These are phyloP conservation scores for Diaporthe destruens DNA, from an alignment of 2,329 filamentous ascomycete genomes.

Conservation along the genomic window DNA sequence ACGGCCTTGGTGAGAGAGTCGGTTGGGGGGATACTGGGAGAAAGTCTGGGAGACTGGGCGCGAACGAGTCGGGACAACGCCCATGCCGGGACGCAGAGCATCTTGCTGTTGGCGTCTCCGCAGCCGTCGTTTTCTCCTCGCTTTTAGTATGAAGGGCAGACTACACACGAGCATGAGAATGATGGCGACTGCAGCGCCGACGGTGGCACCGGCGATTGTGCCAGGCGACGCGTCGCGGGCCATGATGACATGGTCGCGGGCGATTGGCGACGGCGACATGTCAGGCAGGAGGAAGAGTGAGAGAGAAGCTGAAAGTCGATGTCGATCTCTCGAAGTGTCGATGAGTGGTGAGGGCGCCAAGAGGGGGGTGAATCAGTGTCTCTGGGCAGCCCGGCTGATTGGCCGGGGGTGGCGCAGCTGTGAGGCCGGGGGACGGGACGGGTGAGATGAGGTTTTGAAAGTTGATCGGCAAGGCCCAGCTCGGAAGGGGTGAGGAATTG, in stretches of 20 bases:
- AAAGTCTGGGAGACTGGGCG: slow-evolving; percentile 33
- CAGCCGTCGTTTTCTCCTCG: slow-evolving; percentile 44
- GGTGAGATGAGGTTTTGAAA: neutral
- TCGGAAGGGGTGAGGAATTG: neutral
- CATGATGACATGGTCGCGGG: slow-evolving; percentile 41
- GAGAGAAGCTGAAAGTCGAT: slow-evolving; percentile 31
- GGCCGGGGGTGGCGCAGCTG: slow-evolving; percentile 20
- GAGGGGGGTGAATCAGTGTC: slow-evolving; percentile 33
- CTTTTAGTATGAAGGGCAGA: slow-evolving; percentile 51
- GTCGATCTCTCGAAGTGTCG: slow-evolving; percentile 26
- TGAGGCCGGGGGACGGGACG: slow-evolving; percentile 27
- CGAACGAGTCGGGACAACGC: slow-evolving; percentile 44
- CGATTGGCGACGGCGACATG: slow-evolving; percentile 36
- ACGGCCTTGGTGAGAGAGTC: slow-evolving; percentile 39
- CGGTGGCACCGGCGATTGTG: slow-evolving; percentile 51
- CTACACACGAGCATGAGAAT: slow-evolving; percentile 49
- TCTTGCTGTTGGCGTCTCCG: slow-evolving; percentile 42
- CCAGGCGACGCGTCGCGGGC: slow-evolving; percentile 43
- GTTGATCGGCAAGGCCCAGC: slow-evolving; percentile 24
- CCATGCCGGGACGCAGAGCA: slow-evolving; percentile 48
- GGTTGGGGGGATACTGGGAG: slow-evolving; percentile 30
- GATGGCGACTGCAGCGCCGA: slow-evolving; percentile 50
- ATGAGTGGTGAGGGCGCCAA: slow-evolving; percentile 25
- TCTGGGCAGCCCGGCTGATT: slow-evolving; percentile 31
- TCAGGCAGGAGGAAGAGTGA: neutral